Percentiles rank a stretch among this genome's conserved stretches.
phyloP scores from a whole-genome alignment of 2,329 filamentous ascomycete genomes.

The Lasiodiplodia theobromae region DNA sequence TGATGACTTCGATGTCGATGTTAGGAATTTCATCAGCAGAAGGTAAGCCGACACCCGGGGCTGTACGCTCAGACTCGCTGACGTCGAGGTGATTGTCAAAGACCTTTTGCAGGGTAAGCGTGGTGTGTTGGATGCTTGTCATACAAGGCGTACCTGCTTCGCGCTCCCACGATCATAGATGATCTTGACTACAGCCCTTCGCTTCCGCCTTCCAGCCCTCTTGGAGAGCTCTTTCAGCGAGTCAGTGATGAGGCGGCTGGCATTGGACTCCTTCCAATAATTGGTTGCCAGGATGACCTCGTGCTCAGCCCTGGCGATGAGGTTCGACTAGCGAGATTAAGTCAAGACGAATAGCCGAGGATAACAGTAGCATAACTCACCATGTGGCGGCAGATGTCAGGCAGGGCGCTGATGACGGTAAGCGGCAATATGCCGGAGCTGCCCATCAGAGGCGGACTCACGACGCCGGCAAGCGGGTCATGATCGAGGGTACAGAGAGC shows the following conservation, averaged over 20 bases:
- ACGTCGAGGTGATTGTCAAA: constrained; percentile 71
- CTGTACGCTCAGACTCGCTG: constrained; percentile 63
- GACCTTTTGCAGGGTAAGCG: constrained; percentile 44
- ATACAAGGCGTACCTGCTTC: constrained; percentile 57
- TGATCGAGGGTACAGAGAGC: constrained; percentile 63
- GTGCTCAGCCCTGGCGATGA: constrained; percentile 74
- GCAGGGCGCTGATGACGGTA: constrained; percentile 72
- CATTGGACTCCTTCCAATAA: constrained; percentile 75
- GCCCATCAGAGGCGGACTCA: constrained; percentile 67
- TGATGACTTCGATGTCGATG: constrained; percentile 75
- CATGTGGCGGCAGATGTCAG: constrained; percentile 76
- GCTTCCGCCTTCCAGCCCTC: constrained; percentile 65
- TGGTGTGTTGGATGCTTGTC: neutral
- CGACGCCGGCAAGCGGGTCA: constrained; percentile 60
- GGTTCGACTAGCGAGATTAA: constrained; percentile 60
- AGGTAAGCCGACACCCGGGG: constrained; percentile 65
- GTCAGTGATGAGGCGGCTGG: constrained; percentile 71
- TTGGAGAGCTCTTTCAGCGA: constrained; percentile 73
- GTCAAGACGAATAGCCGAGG: neutral
- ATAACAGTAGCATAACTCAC: constrained; percentile 7
- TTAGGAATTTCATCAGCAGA: constrained; percentile 71
- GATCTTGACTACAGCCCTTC: constrained; percentile 71
- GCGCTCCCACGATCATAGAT: constrained; percentile 76
- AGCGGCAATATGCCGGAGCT: constrained; percentile 70
- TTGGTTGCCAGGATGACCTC: constrained; percentile 80